Percentiles rank a stretch among this genome's conserved stretches.
These are phyloP conservation scores for Mucor saturninus DNA, from an alignment of 371 early-diverging fungal species.

Conservation along the genomic window DNA sequence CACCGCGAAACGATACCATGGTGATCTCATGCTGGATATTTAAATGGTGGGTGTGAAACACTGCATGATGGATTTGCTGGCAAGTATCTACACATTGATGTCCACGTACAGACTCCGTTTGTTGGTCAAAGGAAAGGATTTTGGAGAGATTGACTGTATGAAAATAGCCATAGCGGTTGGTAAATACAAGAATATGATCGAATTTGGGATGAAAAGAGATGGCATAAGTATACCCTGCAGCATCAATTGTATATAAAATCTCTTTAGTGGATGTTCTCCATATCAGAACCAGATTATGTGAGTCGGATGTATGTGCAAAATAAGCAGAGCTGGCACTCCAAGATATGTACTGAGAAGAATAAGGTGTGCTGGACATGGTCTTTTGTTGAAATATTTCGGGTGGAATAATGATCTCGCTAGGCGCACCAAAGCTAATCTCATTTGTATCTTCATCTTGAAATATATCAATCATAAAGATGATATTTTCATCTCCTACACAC, in stretches of 20 bases:
- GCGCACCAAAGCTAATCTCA: slow-evolving; percentile 10
- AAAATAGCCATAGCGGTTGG: slow-evolving; percentile 63
- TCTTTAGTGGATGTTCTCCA: slow-evolving; percentile 53
- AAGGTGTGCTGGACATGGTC: slow-evolving; percentile 2
- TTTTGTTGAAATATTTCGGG: slow-evolving; percentile 4
- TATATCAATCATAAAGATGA: slow-evolving; percentile 16
- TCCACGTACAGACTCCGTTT: slow-evolving; percentile 1
- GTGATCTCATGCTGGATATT: slow-evolving; percentile 54
- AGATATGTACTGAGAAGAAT: slow-evolving; percentile 56
- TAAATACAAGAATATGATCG: slow-evolving; percentile 56
- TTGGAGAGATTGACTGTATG: slow-evolving; percentile 56
- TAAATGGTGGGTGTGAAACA: slow-evolving; percentile 27
- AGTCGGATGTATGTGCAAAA: slow-evolving; percentile 66
- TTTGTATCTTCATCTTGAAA: slow-evolving; percentile 15
- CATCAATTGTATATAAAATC: slow-evolving; percentile 47
- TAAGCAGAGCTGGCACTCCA: slow-evolving; percentile 58
- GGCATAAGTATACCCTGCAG: slow-evolving; percentile 54
- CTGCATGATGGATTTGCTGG: not conserved
- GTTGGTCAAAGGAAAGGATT: slow-evolving; percentile 12
- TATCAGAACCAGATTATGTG: slow-evolving; percentile 48
- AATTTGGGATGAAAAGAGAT: slow-evolving; percentile 58
- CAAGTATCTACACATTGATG: slow-evolving; percentile 13
- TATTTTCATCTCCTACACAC: slow-evolving; percentile 56
- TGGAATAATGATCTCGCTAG: slow-evolving; percentile 12
- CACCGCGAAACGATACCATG: slow-evolving; percentile 63